Evolutionary conservation across 441 rosid species (phyloP).

Genomic region (Eutrema salsugineum): DNA sequence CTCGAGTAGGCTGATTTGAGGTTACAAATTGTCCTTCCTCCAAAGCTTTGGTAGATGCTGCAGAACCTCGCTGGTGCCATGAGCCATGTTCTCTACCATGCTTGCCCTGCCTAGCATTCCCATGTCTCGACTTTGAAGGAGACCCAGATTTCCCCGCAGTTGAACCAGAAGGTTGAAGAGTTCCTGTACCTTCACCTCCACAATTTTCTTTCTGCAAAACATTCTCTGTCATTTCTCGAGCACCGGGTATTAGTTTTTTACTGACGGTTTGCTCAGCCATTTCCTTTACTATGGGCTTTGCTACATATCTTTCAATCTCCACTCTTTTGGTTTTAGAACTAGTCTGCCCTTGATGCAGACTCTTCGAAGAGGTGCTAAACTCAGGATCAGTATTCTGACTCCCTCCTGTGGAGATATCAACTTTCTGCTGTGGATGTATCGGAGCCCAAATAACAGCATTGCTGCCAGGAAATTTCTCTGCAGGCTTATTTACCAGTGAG

Average conservation of each 20-base stretch:
- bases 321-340: slow-evolving; percentile 77
- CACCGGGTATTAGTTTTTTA: slow-evolving; percentile 37
- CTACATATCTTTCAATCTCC: slow-evolving; percentile 87
- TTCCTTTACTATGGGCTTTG: slow-evolving; percentile 95
- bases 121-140: slow-evolving; percentile 42
- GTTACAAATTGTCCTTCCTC: slow-evolving; percentile 39
- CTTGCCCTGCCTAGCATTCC: slow-evolving; percentile 56
- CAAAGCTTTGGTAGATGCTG: slow-evolving; percentile 40
- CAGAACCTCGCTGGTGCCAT: slow-evolving; percentile 66
- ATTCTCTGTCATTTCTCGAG: slow-evolving; percentile 36
- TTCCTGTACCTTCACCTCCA: slow-evolving; percentile 32
- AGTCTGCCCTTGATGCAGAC: slow-evolving; percentile 52
- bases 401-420: slow-evolving; percentile 47
- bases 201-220: slow-evolving; percentile 27
- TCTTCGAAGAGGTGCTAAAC: slow-evolving; percentile 39
- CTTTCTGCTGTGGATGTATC: slow-evolving; percentile 56
- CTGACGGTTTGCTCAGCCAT: slow-evolving; percentile 63
- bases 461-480: slow-evolving; percentile 47
- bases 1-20: slow-evolving; percentile 38
- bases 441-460: slow-evolving; percentile 96
- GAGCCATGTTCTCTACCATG: slow-evolving; percentile 66
- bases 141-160: slow-evolving; percentile 39
- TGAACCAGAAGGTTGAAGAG: slow-evolving; percentile 37
- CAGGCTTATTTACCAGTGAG: slow-evolving; percentile 44
- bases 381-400: slow-evolving; percentile 42